Conservation (phyloP, 495 filamentous ascomycete genomes). For the Neurospora terricola region DNA sequence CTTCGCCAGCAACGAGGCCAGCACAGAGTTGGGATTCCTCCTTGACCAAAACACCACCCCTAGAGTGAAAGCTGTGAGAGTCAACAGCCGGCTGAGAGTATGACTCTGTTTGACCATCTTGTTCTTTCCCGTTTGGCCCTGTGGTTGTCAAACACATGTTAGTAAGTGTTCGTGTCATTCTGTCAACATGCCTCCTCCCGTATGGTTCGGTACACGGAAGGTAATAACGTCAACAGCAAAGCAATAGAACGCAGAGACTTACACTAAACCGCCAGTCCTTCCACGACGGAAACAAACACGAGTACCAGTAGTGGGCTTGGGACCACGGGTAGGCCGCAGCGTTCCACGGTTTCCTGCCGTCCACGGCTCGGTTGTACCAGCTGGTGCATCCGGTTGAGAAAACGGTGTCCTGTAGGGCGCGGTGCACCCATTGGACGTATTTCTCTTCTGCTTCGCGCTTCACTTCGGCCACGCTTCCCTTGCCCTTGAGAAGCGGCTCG, state of each 20-base stretch:
- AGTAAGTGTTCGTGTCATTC: too few species aligned
- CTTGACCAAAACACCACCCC: not conserved
- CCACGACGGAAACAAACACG: constrained; percentile 1
- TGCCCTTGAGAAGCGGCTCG: constrained; percentile 25
- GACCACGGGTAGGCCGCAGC: constrained; percentile 11
- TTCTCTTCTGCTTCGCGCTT: constrained; percentile 23
- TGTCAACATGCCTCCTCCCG: too few species aligned
- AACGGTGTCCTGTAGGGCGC: constrained; percentile 15
- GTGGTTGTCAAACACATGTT: not conserved
- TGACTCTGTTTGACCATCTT: not conserved
- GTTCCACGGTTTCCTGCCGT: constrained; percentile 7
- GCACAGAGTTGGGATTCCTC: not conserved
- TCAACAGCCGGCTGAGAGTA: not conserved
- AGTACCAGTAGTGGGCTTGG: constrained; percentile 9
- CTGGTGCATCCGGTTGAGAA: constrained; percentile 24
- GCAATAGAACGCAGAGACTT: not conserved
- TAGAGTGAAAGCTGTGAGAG: not conserved
- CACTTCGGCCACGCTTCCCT: constrained; percentile 23
- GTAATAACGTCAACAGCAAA: too few species aligned
- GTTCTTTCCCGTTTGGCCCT: not conserved
- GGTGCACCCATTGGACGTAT: constrained; percentile 17
- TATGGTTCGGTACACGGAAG: too few species aligned
- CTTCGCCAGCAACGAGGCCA: not conserved
- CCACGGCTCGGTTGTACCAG: constrained; percentile 28
- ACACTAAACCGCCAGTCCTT: not conserved